Conservation (phyloP, 805 yeast genomes). For the Debaryomyces tyrocola region DNA sequence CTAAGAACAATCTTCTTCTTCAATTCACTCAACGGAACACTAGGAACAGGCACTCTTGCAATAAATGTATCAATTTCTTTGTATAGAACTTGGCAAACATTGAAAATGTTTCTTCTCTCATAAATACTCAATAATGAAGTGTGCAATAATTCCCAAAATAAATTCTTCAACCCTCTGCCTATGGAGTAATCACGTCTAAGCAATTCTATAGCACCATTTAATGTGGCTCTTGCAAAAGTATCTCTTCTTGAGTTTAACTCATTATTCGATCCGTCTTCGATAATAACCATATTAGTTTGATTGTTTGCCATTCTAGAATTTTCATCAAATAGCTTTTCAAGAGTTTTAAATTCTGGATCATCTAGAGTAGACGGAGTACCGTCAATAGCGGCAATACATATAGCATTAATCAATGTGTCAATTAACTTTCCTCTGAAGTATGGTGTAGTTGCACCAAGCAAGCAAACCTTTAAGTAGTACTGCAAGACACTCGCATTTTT, state of each 20-base stretch:
- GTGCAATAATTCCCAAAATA: conserved; percentile 71
- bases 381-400: conserved; percentile 67
- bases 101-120: conserved; percentile 63
- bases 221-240: conserved; percentile 59
- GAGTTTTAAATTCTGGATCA: conserved; percentile 59
- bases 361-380: conserved; percentile 61
- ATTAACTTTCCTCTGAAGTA: conserved; percentile 53
- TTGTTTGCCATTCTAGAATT: conserved; percentile 18
- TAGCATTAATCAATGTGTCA: conserved; percentile 44
- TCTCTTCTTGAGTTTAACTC: conserved; percentile 59
- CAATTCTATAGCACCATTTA: conserved; percentile 65
- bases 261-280: conserved; percentile 51
- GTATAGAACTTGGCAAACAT: conserved; percentile 64
- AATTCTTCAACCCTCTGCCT: conserved; percentile 55
- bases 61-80: conserved; percentile 57
- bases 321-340: conserved; percentile 24
- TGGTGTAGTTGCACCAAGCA: conserved; percentile 53
- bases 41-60: conserved; percentile 68
- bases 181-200: conserved; percentile 59
- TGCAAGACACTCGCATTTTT: conserved; percentile 59
- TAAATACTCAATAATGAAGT: conserved; percentile 58
- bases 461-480: conserved; percentile 58
- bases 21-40: conserved; percentile 45
- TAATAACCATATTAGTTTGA: conserved; percentile 48
- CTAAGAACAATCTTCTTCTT: conserved; percentile 62